These are phyloP conservation scores for Carpinus viminea DNA, from an alignment of 306 rosid species.

Conservation along the genomic window DNA sequence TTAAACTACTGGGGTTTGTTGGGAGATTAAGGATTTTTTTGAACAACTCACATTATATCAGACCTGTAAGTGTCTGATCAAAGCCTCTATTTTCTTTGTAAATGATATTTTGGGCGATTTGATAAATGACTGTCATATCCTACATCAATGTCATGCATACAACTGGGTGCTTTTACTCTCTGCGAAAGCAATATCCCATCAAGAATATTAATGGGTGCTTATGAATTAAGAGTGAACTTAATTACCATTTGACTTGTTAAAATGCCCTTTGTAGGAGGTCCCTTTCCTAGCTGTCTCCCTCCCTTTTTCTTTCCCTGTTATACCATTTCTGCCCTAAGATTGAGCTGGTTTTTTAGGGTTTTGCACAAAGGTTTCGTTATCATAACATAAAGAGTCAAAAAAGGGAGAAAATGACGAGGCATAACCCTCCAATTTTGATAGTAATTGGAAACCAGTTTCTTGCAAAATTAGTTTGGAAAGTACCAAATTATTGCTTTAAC, in stretches of 20 bases:
- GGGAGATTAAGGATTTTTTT: no score
- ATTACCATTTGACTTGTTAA: neutral
- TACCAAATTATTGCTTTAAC: neutral
- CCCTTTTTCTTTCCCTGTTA: no score
- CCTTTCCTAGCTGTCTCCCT: neutral
- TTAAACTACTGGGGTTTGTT: no score
- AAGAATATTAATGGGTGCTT: neutral
- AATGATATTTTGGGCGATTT: no score
- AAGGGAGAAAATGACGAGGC: neutral
- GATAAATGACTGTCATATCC: no score
- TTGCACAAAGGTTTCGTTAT: neutral
- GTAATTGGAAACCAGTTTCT: constrained; percentile 3
- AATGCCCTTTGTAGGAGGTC: neutral
- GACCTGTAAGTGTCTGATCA: no score
- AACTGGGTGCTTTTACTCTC: neutral
- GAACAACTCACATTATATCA: no score
- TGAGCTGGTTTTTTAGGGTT: neutral
- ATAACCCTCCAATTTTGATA: neutral
- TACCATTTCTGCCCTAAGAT: no score
- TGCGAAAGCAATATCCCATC: neutral
- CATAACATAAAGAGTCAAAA: constrained; percentile 2
- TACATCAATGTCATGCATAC: neutral
- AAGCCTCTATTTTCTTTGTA: no score
- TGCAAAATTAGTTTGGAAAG: neutral
- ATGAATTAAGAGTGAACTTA: neutral